A percentile compares a stretch with the other conserved stretches of the same genome.
Evolutionary conservation across 306 rosid species (phyloP).

Genomic region (Ormosia semicastrata): DNA sequence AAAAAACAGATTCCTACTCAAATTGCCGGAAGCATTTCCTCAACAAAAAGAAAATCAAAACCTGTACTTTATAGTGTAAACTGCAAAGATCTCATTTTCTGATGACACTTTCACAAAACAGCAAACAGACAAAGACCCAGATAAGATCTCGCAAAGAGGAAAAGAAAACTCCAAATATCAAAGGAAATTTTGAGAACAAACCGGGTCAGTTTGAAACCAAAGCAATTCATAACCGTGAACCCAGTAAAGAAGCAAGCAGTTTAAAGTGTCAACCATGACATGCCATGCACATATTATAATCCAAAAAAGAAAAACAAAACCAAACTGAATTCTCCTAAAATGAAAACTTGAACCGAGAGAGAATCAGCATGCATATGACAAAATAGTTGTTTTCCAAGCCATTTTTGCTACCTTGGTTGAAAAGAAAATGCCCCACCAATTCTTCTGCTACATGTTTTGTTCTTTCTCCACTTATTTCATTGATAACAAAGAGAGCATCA

Average conservation of each 20-base stretch:
- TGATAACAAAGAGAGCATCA: constrained; percentile 8
- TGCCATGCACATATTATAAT: constrained; percentile 60
- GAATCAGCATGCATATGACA: constrained; percentile 36
- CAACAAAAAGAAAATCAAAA: neutral
- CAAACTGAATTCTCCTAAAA: constrained; percentile 2
- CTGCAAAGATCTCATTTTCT: constrained; percentile 24
- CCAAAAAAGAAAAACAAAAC: constrained; percentile 2
- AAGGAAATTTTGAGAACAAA: constrained; percentile 7
- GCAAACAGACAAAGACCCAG: constrained; percentile 30
- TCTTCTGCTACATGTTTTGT: constrained; percentile 3
- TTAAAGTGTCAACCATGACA: constrained; percentile 36
- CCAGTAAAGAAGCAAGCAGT: constrained; percentile 8
- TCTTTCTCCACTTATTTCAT: constrained; percentile 27
- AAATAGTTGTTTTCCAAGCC: neutral
- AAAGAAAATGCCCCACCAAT: constrained; percentile 40
- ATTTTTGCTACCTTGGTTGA: constrained; percentile 27
- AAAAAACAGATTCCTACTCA: neutral
- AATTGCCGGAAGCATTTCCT: constrained; percentile 10
- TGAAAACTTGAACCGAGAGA: neutral
- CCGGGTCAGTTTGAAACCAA: neutral
- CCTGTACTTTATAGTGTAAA: neutral
- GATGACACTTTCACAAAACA: constrained; percentile 28
- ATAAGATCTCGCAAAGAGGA: constrained; percentile 33
- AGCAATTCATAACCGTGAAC: constrained; percentile 26
- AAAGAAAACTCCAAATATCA: neutral